Evolutionary conservation across 202 grass and related monocot species (phyloP).

Genomic region (Zizania palustris): DNA sequence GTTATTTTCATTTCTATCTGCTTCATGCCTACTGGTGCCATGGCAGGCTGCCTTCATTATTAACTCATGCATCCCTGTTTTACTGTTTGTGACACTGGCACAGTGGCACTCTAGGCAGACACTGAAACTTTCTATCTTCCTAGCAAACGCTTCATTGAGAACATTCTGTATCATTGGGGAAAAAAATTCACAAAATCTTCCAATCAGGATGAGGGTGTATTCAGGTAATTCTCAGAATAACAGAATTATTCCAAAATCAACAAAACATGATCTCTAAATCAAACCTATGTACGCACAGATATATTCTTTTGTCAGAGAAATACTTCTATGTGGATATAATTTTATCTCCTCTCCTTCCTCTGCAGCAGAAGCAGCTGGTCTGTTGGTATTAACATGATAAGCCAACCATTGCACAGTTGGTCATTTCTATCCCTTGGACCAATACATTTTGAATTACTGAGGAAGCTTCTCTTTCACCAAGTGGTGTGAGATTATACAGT

Average conservation of each 20-base stretch:
- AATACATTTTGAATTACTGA: neutral
- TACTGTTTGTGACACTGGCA: neutral
- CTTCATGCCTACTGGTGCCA: slow-evolving; percentile 10
- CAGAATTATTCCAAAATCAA: neutral
- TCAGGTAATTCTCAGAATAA: neutral
- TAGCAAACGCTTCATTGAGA: neutral
- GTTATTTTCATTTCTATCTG: neutral
- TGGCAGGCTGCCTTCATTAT: slow-evolving; percentile 33
- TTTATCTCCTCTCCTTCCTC: neutral
- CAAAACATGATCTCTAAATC: neutral
- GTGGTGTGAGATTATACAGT: neutral
- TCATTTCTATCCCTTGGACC: neutral
- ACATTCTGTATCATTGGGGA: neutral
- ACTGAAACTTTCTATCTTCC: neutral
- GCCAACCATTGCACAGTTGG: neutral
- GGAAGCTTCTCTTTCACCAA: slow-evolving; percentile 27
- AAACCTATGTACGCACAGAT: neutral
- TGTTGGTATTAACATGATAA: neutral
- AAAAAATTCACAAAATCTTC: neutral
- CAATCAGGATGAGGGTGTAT: neutral
- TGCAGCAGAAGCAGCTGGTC: neutral
- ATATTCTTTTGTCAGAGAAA: slow-evolving; percentile 3
- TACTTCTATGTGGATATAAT: neutral
- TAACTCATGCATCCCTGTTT: neutral
- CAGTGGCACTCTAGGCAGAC: neutral